These are phyloP conservation scores for Lepidium sativum DNA, from an alignment of 345 rosid genomes.

Conservation along the genomic window DNA sequence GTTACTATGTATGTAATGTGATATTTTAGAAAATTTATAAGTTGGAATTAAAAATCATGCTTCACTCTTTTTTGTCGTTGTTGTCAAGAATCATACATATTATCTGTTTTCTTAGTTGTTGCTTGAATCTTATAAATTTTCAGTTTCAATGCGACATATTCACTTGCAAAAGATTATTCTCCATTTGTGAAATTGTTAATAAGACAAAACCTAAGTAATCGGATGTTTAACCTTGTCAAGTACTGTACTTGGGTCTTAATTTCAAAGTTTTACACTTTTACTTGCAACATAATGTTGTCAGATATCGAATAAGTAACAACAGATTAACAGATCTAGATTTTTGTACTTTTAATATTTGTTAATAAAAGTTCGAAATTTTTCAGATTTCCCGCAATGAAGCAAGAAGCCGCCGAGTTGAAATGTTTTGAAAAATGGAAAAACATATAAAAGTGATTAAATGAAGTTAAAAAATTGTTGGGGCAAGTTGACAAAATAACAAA, in stretches of 20 bases:
- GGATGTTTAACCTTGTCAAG: neutral
- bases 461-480: neutral
- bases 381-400: slow-evolving; percentile 18
- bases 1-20: neutral
- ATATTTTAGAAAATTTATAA: neutral
- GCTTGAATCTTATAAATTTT: neutral
- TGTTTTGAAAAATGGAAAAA: slow-evolving; percentile 8
- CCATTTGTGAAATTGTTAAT: neutral
- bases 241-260: neutral
- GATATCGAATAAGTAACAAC: neutral
- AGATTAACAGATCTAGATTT: neutral
- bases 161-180: neutral
- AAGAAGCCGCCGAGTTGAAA: slow-evolving; percentile 21
- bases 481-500: neutral
- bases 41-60: neutral
- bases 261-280: neutral
- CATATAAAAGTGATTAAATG: neutral
- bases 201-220: neutral
- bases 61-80: neutral
- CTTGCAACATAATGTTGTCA: neutral
- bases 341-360: neutral
- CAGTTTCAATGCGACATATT: neutral
- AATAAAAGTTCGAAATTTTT: neutral
- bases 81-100: too few species aligned
- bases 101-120: too few species aligned